Base-by-base conservation (phyloP, 2,329 filamentous ascomycete species). In the Botrytis medusae region DNA sequence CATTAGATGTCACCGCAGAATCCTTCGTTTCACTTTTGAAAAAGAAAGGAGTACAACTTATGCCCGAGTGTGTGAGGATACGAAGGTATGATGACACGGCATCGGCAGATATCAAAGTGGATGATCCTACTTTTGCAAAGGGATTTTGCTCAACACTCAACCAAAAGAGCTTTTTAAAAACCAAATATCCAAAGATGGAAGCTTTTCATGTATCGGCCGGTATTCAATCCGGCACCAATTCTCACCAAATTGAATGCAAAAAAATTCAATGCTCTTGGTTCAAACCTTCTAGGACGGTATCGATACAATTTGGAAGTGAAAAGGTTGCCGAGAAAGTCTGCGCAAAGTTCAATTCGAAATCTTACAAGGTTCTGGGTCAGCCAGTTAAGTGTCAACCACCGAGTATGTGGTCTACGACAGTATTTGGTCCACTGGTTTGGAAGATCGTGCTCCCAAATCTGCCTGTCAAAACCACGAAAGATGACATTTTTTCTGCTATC, bases 261-360 rank as follows among this genome's bases (percentile, higher is more conserved):
- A 79, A 79, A 68, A 75, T 79, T 44, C 72, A 77, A 34, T 74
- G 75, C 60, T 80, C 78, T 22, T 80, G 78, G 79, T 74, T 78
- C 68, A 79, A 76, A 73, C 40, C 78, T n/a, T 74, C 77, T 65
- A 74, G 69, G 73, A 73, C 61, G 51, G 76, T 73, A 22, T 77
- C 76, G 76, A 29, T 80, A 60, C 77, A 78, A 65, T 79, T 78
- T 71, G 76, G 76, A 51, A 76, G 75, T 54, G 74, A 72, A 32
- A 72, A 75, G 6, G 76, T 79, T 59, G 78, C 77, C 51, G 74
- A 74, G 42, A 72, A 74, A 59, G 77, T 78, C 34, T 71, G 51
- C 34, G 60, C 75, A 20, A 79, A 75, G 67, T 79, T 79, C 72
- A 73, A 73, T 61, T 46, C 76, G 10, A 73, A 76, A 37, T 63